phyloP scores from a whole-genome alignment of 2,329 filamentous ascomycete species.

The Claviceps capensis region DNA sequence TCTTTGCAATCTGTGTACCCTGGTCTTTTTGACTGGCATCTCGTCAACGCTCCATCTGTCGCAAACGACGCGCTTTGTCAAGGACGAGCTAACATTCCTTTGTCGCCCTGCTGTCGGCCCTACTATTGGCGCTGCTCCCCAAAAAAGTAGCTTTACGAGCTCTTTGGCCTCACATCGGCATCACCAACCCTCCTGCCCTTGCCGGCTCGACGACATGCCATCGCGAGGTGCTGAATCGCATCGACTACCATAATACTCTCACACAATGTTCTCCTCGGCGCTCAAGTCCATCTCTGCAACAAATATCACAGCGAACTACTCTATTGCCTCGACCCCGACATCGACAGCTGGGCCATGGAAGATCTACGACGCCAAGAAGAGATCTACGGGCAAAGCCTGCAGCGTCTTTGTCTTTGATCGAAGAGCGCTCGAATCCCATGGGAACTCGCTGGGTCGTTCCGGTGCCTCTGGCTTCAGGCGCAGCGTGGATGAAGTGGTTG shows the following conservation, averaged over 20 bases:
- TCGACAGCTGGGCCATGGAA: constrained; percentile 87
- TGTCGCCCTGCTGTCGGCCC: neutral
- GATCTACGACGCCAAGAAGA: constrained; percentile 95
- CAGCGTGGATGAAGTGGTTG: constrained; percentile 77
- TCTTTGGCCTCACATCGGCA: neutral
- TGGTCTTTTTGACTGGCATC: neutral
- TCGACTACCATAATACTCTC: constrained; percentile 6
- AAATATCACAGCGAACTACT: constrained; percentile 88
- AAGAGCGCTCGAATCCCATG: constrained; percentile 59
- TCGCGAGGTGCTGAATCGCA: constrained; percentile 9
- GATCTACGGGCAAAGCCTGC: constrained; percentile 75
- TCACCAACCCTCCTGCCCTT: neutral
- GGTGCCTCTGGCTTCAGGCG: constrained; percentile 58
- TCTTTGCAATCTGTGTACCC: neutral
- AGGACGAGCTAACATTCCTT: neutral
- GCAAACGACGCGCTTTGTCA: neutral
- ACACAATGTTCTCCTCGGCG: constrained; percentile 75
- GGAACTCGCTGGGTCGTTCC: constrained; percentile 24
- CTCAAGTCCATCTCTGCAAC: constrained; percentile 84
- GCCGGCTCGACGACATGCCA: constrained; percentile 14
- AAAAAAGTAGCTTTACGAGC: neutral
- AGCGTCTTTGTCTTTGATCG: constrained; percentile 93
- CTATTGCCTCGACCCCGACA: constrained; percentile 60
- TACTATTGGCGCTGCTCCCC: neutral
- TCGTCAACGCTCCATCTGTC: neutral